A percentile compares a stretch with the other conserved stretches of the same genome.
Conservation (phyloP, 306 rosid genomes). For the Trichosanthes truncata region DNA sequence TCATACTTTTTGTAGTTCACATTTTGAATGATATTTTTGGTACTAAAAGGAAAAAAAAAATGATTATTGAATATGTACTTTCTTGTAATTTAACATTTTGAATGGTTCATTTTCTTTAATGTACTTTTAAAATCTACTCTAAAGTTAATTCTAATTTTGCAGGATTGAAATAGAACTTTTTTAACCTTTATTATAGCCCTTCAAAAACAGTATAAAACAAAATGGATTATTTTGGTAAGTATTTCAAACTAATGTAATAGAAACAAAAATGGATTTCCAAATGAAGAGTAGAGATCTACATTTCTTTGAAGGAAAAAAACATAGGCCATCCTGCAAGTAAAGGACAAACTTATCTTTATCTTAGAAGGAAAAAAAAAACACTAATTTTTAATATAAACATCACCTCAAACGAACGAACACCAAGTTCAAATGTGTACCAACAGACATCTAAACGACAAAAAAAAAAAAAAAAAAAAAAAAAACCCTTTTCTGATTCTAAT, state of each 20-base stretch:
- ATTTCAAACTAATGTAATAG: not conserved
- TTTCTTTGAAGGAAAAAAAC: not conserved
- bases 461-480: not conserved
- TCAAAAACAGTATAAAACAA: too few species aligned
- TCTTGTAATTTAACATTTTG: too few species aligned
- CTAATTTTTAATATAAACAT: not conserved
- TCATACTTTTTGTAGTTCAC: too few species aligned
- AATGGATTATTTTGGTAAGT: not conserved
- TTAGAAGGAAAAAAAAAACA: too few species aligned
- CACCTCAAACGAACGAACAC: not conserved
- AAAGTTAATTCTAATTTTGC: not conserved
- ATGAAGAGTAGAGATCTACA: too few species aligned
- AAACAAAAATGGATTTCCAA: not conserved
- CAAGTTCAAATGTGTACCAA: not conserved
- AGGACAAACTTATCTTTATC: too few species aligned
- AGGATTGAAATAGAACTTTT: not conserved
- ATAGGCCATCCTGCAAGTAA: too few species aligned
- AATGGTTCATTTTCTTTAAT: too few species aligned
- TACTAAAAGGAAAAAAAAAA: too few species aligned
- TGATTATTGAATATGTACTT: too few species aligned
- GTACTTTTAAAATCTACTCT: not conserved
- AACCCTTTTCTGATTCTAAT: not conserved
- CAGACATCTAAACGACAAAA: not conserved
- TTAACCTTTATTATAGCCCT: too few species aligned
- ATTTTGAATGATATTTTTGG: too few species aligned